phyloP scores from a whole-genome alignment of 331 rosid species.

The Quercus tomentella region DNA sequence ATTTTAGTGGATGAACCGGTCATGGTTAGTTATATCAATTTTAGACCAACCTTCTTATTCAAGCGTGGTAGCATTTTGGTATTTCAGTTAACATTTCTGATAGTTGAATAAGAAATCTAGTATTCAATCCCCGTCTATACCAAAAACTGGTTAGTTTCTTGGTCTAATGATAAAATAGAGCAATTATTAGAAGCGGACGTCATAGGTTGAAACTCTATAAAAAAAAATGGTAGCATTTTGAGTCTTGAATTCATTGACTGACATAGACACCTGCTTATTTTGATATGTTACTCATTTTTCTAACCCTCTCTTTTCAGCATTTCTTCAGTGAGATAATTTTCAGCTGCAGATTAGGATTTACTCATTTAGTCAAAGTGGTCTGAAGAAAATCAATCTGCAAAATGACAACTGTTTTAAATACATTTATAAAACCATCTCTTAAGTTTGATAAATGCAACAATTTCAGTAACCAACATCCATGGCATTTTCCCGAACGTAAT shows the following conservation, averaged over 20 bases:
- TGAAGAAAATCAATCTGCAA: not conserved
- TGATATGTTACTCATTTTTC: not conserved
- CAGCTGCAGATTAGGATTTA: not conserved
- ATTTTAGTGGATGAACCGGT: not conserved
- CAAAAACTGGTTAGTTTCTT: accelerated
- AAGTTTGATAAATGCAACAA: not conserved
- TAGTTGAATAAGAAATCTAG: too few species aligned
- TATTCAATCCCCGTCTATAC: accelerated
- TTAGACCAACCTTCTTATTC: not conserved
- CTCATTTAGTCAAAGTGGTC: not conserved
- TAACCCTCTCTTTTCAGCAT: not conserved
- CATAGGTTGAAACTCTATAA: too few species aligned
- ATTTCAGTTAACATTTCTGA: accelerated
- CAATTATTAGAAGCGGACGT: accelerated
- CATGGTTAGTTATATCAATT: not conserved
- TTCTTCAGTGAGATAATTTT: not conserved
- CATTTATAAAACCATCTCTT: not conserved
- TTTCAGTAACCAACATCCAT: not conserved
- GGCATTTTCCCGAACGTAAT: too few species aligned
- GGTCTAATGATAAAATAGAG: accelerated
- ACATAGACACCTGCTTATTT: too few species aligned
- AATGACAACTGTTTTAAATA: not conserved
- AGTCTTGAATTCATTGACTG: not conserved
- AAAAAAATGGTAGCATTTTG: not conserved
- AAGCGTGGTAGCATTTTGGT: too few species aligned